A percentile compares a stretch with the other conserved stretches of the same genome.
Evolutionary conservation across 2,329 filamentous ascomycete species (phyloP).

Genomic region (Fusarium sp.): DNA sequence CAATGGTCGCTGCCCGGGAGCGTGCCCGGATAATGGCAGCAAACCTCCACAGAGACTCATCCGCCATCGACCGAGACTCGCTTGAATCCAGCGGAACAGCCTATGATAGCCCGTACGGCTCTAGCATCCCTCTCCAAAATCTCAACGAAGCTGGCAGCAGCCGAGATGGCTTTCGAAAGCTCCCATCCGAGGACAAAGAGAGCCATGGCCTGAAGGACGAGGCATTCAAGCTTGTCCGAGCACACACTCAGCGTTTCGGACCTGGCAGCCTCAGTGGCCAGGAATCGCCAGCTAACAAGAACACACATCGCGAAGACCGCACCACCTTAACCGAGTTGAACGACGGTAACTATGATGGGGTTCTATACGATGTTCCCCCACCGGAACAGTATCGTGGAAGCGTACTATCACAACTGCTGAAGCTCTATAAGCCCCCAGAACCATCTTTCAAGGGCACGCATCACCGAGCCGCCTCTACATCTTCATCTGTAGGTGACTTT

Average conservation of each 20-base stretch:
- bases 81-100: constrained; percentile 56
- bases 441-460: constrained; percentile 39
- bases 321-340: constrained; percentile 54
- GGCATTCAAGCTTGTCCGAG: constrained; percentile 60
- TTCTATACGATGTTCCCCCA: constrained; percentile 58
- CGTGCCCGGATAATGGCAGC: constrained; percentile 61
- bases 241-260: constrained; percentile 56
- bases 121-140: constrained; percentile 54
- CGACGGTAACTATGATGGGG: constrained; percentile 59
- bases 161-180: constrained; percentile 42
- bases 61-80: constrained; percentile 54
- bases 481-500: constrained; percentile 50
- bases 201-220: constrained; percentile 50
- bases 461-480: constrained; percentile 44
- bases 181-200: constrained; percentile 26
- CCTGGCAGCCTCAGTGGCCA: constrained; percentile 22
- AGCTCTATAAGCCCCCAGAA: constrained; percentile 62
- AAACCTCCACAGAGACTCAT: constrained; percentile 57
- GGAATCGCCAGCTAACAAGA: constrained; percentile 19
- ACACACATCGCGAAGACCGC: constrained; percentile 35
- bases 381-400: constrained; percentile 62
- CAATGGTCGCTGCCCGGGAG: constrained; percentile 58
- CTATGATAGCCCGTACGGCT: constrained; percentile 47
- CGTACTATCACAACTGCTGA: constrained; percentile 63
- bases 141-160: constrained; percentile 41